Percentiles rank a stretch among this genome's conserved stretches.
Conservation (phyloP, 2,329 filamentous ascomycete species). For the Verticillium klebahnii region DNA sequence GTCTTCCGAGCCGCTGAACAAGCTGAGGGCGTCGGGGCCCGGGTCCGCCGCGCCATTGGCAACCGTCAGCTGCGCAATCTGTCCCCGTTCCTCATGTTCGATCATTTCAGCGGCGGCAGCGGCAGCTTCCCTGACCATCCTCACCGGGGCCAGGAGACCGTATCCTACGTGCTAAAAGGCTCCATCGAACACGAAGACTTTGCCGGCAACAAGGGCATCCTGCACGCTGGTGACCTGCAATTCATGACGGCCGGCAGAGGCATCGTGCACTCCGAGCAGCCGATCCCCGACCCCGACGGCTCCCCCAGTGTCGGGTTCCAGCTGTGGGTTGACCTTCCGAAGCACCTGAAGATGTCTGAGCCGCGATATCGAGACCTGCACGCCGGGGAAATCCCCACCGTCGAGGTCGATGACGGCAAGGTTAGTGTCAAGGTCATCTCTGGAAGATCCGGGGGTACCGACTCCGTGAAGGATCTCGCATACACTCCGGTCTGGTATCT, state of each 20-base stretch:
- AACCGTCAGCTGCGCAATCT: constrained; percentile 79
- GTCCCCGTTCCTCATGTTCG: constrained; percentile 91
- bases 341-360: constrained; percentile 78
- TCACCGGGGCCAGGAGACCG: constrained; percentile 78
- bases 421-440: constrained; percentile 91
- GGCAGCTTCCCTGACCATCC: constrained; percentile 88
- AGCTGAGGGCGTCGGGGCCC: constrained; percentile 80
- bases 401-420: constrained; percentile 63
- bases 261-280: constrained; percentile 96
- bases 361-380: constrained; percentile 85
- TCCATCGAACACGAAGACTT: constrained; percentile 91
- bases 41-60: constrained; percentile 82
- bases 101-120: constrained; percentile 80
- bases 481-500: constrained; percentile 96
- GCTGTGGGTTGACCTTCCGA: constrained; percentile 89
- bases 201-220: constrained; percentile 76
- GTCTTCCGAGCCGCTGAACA: constrained; percentile 82
- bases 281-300: constrained; percentile 70
- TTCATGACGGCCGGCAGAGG: constrained; percentile 95
- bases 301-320: constrained; percentile 81
- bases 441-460: constrained; percentile 78
- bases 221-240: constrained; percentile 83
- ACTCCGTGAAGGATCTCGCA: constrained; percentile 82
- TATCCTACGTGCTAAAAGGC: constrained; percentile 82
- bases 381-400: constrained; percentile 72